Base-by-base conservation (phyloP, 495 filamentous ascomycete species). In the Penicillium parvum region DNA sequence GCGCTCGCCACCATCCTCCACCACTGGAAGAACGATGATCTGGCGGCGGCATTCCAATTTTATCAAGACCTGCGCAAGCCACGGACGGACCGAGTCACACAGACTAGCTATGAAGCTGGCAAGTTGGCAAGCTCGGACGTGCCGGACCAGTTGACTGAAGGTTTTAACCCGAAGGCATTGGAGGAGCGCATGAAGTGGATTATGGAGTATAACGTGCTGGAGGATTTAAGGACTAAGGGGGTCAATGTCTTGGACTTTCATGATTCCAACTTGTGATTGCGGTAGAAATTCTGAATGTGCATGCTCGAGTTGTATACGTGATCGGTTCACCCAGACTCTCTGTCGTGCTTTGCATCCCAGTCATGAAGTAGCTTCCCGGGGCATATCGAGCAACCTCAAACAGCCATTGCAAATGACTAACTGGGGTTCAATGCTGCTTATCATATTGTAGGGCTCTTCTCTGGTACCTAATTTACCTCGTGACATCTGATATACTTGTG, bases 151-250 rank as follows among this genome's bases (percentile, higher is more conserved):
- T 42, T 62, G 52, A 47, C 49, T 8, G 21, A 45, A 7, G 51
- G 35, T 8, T 57, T 62, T 40, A 62, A 54, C 16, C 47, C 58
- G 1, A 34, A 50, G 8, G 52, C 45, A 22, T 21, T 62, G 20
- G 39, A 14, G 8, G 58, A 60, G 39, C 55, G 58, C 2, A 62
- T 62, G 58, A 59, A 46, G 45, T 62, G 55, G 58, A 58, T 64
- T 27, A 64, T 64, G 58, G 58, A 64, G 36, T 61, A 61, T 14
- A 55, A 61, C 40, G 55, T 64, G 7, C 37, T 64, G 37, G 58
- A 61, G 7, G 52, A 64, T 22, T 42, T 62, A 35, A 48, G 52
- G 34, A 19, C 7, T 21, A 56, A 54, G 40, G 58, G 58, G 4
- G 52, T 50, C 7, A 47, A 46, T 10, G 23, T 35, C 17, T 23